Conservation (phyloP, 495 filamentous ascomycete genomes). For the Parmelia sp. region DNA sequence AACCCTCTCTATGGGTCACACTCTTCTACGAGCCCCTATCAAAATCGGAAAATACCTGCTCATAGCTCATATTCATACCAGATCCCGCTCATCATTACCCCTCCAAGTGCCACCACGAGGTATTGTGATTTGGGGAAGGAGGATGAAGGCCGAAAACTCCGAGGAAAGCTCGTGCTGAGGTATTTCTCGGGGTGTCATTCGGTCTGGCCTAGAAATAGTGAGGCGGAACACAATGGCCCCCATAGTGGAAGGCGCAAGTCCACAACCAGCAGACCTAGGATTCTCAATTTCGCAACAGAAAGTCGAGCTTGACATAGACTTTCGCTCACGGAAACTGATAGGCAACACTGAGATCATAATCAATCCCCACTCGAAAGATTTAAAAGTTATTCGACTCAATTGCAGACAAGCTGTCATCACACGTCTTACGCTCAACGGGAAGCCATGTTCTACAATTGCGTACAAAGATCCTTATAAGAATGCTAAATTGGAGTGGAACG, state of each 20-base stretch:
- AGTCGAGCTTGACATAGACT: conserved; percentile 83
- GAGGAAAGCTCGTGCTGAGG: background rate
- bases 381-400: conserved; percentile 68
- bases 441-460: conserved; percentile 43
- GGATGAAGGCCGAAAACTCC: background rate
- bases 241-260: conserved; percentile 12
- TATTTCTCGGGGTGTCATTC: background rate
- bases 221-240: conserved; percentile 13
- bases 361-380: conserved; percentile 57
- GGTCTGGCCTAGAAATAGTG: background rate
- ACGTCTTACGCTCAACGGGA: conserved; percentile 63
- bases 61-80: background rate
- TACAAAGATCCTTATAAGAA: conserved; percentile 70
- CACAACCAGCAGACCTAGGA: conserved; percentile 34
- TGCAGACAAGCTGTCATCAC: conserved; percentile 79
- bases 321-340: conserved; percentile 63
- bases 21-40: background rate
- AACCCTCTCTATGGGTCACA: background rate
- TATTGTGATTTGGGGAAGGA: background rate
- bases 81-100: background rate
- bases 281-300: conserved; percentile 72
- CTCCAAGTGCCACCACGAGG: background rate
- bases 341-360: conserved; percentile 78
- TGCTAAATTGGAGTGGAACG: conserved; percentile 53
- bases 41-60: background rate